A percentile compares a stretch with the other conserved stretches of the same genome.
Evolutionary conservation across 2,329 filamentous ascomycete species (phyloP).

Genomic region (Alternaria solani): DNA sequence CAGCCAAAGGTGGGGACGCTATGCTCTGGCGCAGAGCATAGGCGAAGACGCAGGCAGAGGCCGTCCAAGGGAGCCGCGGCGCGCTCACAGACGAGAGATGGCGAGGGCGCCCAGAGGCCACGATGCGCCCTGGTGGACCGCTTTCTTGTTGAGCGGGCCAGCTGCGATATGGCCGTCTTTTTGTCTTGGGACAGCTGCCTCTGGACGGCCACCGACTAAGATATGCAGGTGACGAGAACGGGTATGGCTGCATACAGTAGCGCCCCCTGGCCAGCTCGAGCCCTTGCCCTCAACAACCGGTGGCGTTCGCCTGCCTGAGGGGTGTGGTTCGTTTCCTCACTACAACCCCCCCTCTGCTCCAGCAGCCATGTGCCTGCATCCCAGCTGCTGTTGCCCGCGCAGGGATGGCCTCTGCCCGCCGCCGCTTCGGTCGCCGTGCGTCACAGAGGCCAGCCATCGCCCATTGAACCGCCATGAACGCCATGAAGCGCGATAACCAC

Average conservation of each 20-base stretch:
- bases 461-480: too few relatives aligned
- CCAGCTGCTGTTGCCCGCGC: background rate
- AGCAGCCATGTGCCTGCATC: constrained; percentile 5
- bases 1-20: constrained; percentile 21
- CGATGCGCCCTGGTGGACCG: constrained; percentile 5
- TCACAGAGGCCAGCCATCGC: background rate
- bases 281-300: constrained; percentile 14
- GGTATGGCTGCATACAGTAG: constrained; percentile 15
- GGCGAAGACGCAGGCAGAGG: constrained; percentile 4
- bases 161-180: constrained; percentile 3
- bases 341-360: constrained; percentile 1
- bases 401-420: constrained; percentile 5
- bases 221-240: constrained; percentile 13
- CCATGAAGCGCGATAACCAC: constrained; percentile 33
- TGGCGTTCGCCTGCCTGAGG: constrained; percentile 5
- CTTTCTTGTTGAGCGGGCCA: constrained; percentile 17
- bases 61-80: background rate
- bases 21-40: constrained; percentile 8
- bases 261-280: constrained; percentile 2
- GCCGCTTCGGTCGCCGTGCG: constrained; percentile 17
- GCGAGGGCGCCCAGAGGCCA: background rate
- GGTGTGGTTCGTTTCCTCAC: constrained; percentile 13
- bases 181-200: constrained; percentile 9
- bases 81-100: background rate
- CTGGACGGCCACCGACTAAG: constrained; percentile 8